A percentile compares a stretch with the other conserved stretches of the same genome.
Evolutionary conservation across 192 early-diverging fungal genomes (phyloP).

Genomic region (Backusella parvicylindrica): DNA sequence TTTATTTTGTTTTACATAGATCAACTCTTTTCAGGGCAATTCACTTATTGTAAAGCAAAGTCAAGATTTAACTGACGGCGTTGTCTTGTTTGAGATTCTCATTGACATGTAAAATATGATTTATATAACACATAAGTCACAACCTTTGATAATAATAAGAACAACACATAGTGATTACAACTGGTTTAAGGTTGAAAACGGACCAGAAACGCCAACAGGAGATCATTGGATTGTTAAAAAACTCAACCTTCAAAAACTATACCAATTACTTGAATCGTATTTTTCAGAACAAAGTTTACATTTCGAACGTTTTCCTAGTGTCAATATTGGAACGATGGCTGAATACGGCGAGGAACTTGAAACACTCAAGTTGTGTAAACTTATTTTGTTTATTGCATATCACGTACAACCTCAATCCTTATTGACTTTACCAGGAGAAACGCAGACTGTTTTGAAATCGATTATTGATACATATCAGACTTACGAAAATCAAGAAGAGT

Average conservation of each 20-base stretch:
- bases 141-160: neutral
- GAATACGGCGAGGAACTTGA: neutral
- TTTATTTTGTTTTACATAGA: neutral
- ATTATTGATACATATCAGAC: neutral
- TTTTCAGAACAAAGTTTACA: neutral
- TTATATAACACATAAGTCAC: neutral
- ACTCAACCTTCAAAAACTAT: neutral
- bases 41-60: neutral
- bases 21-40: neutral
- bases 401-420: neutral
- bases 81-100: neutral
- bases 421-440: neutral
- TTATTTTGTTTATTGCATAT: neutral
- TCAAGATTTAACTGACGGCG: neutral
- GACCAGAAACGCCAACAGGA: neutral
- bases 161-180: neutral
- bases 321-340: neutral
- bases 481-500: neutral
- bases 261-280: neutral
- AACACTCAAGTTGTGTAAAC: neutral
- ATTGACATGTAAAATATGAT: neutral
- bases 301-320: neutral
- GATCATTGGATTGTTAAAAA: neutral
- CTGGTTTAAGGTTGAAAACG: neutral
- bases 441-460: neutral